These are phyloP conservation scores for Fraxinus excelsior DNA, from an alignment of 257 asterid genomes.

Conservation along the genomic window DNA sequence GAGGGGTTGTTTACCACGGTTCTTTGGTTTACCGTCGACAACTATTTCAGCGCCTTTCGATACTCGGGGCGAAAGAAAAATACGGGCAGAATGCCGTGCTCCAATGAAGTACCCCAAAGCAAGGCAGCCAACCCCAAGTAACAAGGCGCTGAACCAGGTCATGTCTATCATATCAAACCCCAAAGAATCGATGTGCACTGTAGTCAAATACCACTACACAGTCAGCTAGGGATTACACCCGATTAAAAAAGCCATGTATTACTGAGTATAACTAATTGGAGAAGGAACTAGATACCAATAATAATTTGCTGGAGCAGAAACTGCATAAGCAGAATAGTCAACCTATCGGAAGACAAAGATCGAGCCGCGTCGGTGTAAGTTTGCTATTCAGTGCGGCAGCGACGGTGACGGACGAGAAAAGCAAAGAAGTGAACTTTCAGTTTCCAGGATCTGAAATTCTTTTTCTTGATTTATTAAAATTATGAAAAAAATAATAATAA, in stretches of 20 bases:
- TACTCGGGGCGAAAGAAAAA: conserved; percentile 24
- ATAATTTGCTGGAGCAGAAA: conserved; percentile 17
- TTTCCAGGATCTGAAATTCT: neutral
- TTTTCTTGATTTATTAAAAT: neutral
- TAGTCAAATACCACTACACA: conserved; percentile 20
- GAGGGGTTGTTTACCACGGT: conserved; percentile 53
- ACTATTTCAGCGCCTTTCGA: conserved; percentile 29
- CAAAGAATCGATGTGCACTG: conserved; percentile 40
- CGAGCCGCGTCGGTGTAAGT: conserved; percentile 3
- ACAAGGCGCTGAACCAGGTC: conserved; percentile 72
- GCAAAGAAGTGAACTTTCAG: neutral
- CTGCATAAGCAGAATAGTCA: conserved; percentile 1
- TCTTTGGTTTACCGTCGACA: conserved; percentile 48
- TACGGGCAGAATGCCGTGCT: conserved; percentile 43
- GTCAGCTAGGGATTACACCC: neutral
- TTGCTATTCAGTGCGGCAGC: neutral
- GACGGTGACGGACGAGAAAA: neutral
- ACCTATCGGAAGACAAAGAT: conserved; percentile 7
- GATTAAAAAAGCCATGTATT: neutral
- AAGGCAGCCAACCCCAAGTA: conserved; percentile 81
- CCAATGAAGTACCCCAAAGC: conserved; percentile 81
- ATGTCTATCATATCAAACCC: conserved; percentile 64
- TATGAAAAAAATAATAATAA: no score
- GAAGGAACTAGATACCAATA: conserved; percentile 22
- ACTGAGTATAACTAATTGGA: neutral